Evolutionary conservation across 306 rosid genomes (phyloP).

Genomic region (Hippophae tibetana): DNA sequence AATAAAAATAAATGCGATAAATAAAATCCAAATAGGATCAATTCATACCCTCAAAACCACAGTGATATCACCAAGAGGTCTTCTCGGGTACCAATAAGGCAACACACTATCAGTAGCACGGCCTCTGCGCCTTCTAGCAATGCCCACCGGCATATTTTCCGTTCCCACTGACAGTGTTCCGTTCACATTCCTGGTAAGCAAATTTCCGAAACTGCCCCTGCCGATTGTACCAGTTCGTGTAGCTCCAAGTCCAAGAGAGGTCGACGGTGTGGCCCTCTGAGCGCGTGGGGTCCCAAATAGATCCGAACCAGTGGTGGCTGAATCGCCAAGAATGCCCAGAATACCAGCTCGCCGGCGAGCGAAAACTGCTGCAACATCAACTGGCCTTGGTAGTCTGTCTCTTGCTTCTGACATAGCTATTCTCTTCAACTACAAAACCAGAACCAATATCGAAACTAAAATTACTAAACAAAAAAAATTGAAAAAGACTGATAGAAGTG

Average conservation of each 20-base stretch:
- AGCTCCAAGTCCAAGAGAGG: slow-evolving; percentile 13
- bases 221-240: slow-evolving; percentile 8
- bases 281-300: slow-evolving; percentile 18
- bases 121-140: slow-evolving; percentile 25
- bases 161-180: slow-evolving; percentile 8
- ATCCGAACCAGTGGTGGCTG: not conserved
- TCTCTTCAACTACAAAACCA: slow-evolving; percentile 11
- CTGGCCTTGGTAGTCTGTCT: slow-evolving; percentile 36
- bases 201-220: slow-evolving; percentile 18
- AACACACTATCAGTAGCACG: slow-evolving; percentile 29
- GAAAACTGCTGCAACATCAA: slow-evolving; percentile 30
- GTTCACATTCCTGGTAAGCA: slow-evolving; percentile 17
- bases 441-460: not conserved
- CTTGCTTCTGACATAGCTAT: slow-evolving; percentile 55
- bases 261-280: not conserved
- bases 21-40: too few species aligned
- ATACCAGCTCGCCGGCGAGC: slow-evolving; percentile 26
- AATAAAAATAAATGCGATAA: too few species aligned
- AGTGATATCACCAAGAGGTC: slow-evolving; percentile 68
- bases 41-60: slow-evolving; percentile 37
- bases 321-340: slow-evolving; percentile 12
- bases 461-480: not conserved
- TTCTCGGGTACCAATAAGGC: slow-evolving; percentile 80
- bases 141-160: slow-evolving; percentile 22
- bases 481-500: too few species aligned